Conservation (phyloP, 352 stramenopile genomes). For the Pythium folliculosum region DNA sequence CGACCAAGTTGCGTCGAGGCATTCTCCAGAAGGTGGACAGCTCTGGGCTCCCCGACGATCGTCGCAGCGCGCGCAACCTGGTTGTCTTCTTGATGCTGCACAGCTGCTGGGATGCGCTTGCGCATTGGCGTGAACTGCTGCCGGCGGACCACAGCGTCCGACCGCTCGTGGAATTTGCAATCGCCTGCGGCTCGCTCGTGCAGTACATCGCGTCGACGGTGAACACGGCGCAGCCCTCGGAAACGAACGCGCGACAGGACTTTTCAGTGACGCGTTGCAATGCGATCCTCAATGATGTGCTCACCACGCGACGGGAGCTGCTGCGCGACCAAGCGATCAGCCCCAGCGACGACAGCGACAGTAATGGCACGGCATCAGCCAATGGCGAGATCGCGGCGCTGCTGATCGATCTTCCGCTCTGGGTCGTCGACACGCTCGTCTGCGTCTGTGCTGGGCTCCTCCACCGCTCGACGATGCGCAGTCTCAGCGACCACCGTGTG, state of each 20-base stretch:
- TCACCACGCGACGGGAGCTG: constrained; percentile 15
- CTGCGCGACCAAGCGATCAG: constrained; percentile 7
- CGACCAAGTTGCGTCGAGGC: constrained; percentile 8
- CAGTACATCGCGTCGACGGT: constrained; percentile 31
- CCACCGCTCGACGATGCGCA: constrained; percentile 72
- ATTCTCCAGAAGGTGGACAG: constrained; percentile 15
- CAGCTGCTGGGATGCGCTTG: constrained; percentile 56
- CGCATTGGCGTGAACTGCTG: constrained; percentile 36
- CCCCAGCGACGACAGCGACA: constrained; percentile 8
- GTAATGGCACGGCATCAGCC: background rate
- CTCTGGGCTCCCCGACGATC: constrained; percentile 12
- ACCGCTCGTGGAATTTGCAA: constrained; percentile 44
- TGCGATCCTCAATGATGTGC: constrained; percentile 23
- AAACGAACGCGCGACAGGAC: background rate
- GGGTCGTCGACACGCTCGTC: constrained; percentile 68
- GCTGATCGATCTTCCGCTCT: constrained; percentile 60
- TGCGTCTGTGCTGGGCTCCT: constrained; percentile 67
- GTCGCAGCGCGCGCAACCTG: constrained; percentile 32
- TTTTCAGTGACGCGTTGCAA: constrained; percentile 26
- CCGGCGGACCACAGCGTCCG: constrained; percentile 3
- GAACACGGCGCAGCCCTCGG: constrained; percentile 11
- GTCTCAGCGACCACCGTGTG: constrained; percentile 76
- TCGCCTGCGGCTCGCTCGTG: constrained; percentile 43
- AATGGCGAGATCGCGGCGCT: constrained; percentile 32
- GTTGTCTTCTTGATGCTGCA: constrained; percentile 57